Conservation (phyloP, 139 green algal species). For the Monoraphidium neglectum region DNA sequence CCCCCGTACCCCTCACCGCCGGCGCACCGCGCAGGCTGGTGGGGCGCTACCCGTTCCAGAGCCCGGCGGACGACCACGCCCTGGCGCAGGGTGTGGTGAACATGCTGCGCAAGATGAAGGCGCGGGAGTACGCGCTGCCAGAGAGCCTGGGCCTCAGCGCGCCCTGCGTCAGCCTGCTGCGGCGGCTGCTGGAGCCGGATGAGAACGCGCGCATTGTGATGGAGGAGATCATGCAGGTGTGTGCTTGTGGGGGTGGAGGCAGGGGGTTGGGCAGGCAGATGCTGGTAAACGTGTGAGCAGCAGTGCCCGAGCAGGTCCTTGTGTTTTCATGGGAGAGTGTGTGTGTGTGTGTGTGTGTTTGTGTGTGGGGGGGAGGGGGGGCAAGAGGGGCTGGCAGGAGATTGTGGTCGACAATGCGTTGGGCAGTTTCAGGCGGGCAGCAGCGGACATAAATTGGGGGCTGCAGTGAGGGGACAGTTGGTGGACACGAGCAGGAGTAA, state of each 20-base stretch:
- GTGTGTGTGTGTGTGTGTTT: too few species aligned
- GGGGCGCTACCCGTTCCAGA: slow-evolving; percentile 45
- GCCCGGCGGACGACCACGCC: slow-evolving; percentile 59
- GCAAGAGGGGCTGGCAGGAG: too few species aligned
- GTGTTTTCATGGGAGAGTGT: too few species aligned
- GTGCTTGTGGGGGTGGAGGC: slow-evolving; percentile 28
- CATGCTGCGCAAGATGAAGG: slow-evolving; percentile 29
- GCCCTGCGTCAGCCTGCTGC: slow-evolving; percentile 35
- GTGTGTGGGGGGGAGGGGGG: too few species aligned
- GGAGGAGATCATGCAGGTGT: slow-evolving; percentile 34
- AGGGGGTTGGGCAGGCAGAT: slow-evolving; percentile 4
- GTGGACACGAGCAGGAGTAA: too few species aligned
- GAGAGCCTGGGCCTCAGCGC: slow-evolving; percentile 20
- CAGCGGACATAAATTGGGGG: too few species aligned
- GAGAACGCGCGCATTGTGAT: slow-evolving; percentile 52
- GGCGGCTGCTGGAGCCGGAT: slow-evolving; percentile 45
- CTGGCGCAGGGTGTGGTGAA: slow-evolving; percentile 41
- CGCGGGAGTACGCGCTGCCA: slow-evolving; percentile 25
- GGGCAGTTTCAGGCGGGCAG: too few species aligned
- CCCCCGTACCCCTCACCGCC: too few species aligned
- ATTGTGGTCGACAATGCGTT: too few species aligned
- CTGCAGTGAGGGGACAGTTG: too few species aligned
- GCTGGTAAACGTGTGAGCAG: too few species aligned
- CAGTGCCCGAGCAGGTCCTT: too few species aligned
- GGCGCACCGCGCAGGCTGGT: slow-evolving; percentile 57